These are phyloP conservation scores for Handroanthus guayacan DNA, from an alignment of 257 asterid genomes.

Conservation along the genomic window DNA sequence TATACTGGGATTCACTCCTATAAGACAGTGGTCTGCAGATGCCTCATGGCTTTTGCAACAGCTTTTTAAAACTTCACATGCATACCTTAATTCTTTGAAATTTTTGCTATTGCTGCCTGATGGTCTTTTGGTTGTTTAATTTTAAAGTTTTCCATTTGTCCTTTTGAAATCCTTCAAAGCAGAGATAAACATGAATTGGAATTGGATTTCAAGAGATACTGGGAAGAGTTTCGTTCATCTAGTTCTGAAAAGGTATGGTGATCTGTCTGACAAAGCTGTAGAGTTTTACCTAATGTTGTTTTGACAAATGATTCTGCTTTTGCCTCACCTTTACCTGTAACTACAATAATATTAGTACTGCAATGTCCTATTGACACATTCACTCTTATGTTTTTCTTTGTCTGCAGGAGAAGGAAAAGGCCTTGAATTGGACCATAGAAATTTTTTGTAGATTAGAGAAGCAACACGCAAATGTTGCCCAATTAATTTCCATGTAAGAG, in stretches of 20 bases:
- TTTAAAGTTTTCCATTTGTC: slow-evolving; percentile 24
- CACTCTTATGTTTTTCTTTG: slow-evolving; percentile 37
- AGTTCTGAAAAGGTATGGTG: slow-evolving; percentile 65
- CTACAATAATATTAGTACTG: background rate
- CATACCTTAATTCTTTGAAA: background rate
- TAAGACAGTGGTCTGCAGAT: background rate
- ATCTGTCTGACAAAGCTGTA: slow-evolving; percentile 20
- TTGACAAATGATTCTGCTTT: slow-evolving; percentile 17
- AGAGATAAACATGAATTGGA: slow-evolving; percentile 86
- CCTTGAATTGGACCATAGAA: slow-evolving; percentile 92
- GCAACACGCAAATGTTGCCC: slow-evolving; percentile 89
- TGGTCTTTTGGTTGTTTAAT: slow-evolving; percentile 27
- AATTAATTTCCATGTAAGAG: slow-evolving; percentile 82
- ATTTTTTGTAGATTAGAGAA: slow-evolving; percentile 95
- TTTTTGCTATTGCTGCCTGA: slow-evolving; percentile 31
- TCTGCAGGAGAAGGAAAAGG: slow-evolving; percentile 95
- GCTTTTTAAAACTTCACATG: slow-evolving; percentile 19
- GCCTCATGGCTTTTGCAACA: slow-evolving; percentile 20
- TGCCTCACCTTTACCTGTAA: background rate
- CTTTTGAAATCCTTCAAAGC: slow-evolving; percentile 33
- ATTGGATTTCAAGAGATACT: slow-evolving; percentile 91
- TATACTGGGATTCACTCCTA: slow-evolving; percentile 28
- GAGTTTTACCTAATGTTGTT: slow-evolving; percentile 6
- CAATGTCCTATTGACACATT: slow-evolving; percentile 18
- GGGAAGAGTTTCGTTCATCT: slow-evolving; percentile 96